Conservation (phyloP, 1,284 basidiomycete genomes). For the Chalciporus sp. region DNA sequence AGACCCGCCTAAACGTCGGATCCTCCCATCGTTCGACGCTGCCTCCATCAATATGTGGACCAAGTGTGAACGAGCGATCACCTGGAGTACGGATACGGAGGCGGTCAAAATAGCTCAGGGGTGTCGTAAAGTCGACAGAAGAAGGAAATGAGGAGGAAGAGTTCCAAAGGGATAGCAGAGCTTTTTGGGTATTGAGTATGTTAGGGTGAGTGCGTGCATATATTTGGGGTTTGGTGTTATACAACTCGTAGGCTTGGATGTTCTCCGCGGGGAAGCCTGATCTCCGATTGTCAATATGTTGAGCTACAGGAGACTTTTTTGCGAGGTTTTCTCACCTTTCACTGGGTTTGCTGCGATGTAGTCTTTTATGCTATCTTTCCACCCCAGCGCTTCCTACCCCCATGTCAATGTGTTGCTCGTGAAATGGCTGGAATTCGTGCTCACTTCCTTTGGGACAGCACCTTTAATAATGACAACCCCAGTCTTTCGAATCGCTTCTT, state of each 20-base stretch:
- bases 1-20: conserved; percentile 57
- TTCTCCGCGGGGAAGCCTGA: conserved; percentile 66
- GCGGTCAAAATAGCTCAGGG: conserved; percentile 77
- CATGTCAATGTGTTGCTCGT: not conserved
- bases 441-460: conserved; percentile 55
- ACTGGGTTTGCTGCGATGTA: conserved; percentile 61
- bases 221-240: conserved; percentile 65
- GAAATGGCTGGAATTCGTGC: not conserved
- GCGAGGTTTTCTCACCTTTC: conserved; percentile 41
- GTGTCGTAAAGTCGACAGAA: conserved; percentile 55
- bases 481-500: conserved; percentile 50
- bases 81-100: conserved; percentile 76
- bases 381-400: conserved; percentile 56
- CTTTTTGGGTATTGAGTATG: conserved; percentile 52
- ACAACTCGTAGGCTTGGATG: conserved; percentile 75
- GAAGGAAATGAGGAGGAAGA: conserved; percentile 37
- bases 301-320: not conserved
- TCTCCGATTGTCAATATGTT: not conserved
- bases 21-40: conserved; percentile 83
- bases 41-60: conserved; percentile 79
- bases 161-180: conserved; percentile 65
- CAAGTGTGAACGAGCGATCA: conserved; percentile 60
- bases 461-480: conserved; percentile 66
- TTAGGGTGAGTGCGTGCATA: conserved; percentile 56
- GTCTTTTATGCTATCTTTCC: conserved; percentile 59